phyloP scores from a whole-genome alignment of 352 stramenopile genomes.

The Globisporangium nodosum region DNA sequence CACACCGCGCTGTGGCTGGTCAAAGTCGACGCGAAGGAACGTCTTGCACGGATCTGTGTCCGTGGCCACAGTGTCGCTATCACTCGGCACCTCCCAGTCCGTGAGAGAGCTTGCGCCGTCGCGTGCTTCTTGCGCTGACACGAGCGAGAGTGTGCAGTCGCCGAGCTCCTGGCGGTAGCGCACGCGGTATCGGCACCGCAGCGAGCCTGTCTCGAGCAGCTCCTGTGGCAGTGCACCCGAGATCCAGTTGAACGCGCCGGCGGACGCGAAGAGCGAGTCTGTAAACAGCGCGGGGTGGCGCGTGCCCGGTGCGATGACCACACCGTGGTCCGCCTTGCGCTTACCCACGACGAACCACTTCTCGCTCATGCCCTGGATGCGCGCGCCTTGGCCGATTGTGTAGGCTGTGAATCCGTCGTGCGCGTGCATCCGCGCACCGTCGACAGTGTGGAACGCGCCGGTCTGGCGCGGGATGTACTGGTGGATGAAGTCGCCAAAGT shows the following conservation, averaged over 20 bases:
- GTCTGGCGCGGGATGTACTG: slow-evolving; percentile 82
- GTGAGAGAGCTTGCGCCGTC: slow-evolving; percentile 37
- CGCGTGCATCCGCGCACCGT: slow-evolving; percentile 50
- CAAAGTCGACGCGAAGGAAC: slow-evolving; percentile 78
- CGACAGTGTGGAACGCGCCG: slow-evolving; percentile 80
- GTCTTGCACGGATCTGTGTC: slow-evolving; percentile 1
- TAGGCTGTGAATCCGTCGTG: slow-evolving; percentile 86
- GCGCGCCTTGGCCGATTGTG: slow-evolving; percentile 92
- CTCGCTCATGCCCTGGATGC: slow-evolving; percentile 76
- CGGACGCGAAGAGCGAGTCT: slow-evolving; percentile 75
- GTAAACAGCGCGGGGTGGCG: slow-evolving; percentile 90
- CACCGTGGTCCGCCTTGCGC: slow-evolving; percentile 52
- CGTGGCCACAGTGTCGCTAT: slow-evolving; percentile 6
- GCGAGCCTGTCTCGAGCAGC: slow-evolving; percentile 26
- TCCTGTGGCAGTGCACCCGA: slow-evolving; percentile 33
- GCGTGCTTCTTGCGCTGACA: slow-evolving; percentile 28
- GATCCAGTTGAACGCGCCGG: slow-evolving; percentile 90
- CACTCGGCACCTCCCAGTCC: slow-evolving; percentile 28
- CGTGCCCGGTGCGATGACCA: slow-evolving; percentile 88
- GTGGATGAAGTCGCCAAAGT: slow-evolving; percentile 90
- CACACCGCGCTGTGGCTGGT: slow-evolving; percentile 73
- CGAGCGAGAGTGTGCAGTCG: slow-evolving; percentile 58
- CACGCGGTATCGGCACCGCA: slow-evolving; percentile 76
- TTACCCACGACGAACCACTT: slow-evolving; percentile 92
- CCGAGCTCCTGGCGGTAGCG: slow-evolving; percentile 76